Evolutionary conservation across 129 eudicot species (phyloP), one percentile per base, ranked within the genome.

Genomic region (Lonicera japonica): DNA sequence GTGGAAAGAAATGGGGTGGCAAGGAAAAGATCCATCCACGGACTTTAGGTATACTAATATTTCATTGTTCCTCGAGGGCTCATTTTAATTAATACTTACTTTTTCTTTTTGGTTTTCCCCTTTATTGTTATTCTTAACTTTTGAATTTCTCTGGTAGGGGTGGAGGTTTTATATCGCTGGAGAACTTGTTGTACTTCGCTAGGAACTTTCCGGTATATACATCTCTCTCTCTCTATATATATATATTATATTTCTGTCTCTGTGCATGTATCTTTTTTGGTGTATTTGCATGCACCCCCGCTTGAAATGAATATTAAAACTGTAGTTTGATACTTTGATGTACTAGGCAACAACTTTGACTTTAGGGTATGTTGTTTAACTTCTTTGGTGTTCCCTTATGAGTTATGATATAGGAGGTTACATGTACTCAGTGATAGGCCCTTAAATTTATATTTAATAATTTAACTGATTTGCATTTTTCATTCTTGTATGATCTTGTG

Each of bases 1-100:
- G 70, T 92, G 99, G 99, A 92, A 92, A 73, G 99, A 92, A 69
- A 92, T 92, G 99, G 99, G 99, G 39, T 92, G 99, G 99, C 99
- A 92, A 73, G 99, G 99, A 62, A 92, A 92, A 82, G 99, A 92
- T 75, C 99, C 99, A 69, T 92, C 99, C 45, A 87, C 99, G 17
- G 99, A 92, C 75, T 92, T 92, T 76, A 70, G 99, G 99, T 87
- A 82, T 40, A 29, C 47, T 39, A 34, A 20, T 50, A 3, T 61
- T 21, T 36, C 54, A 4, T 25, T 48, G 51, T 73, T 45, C 41
- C 59, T 20, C 51, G 15, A 25, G 61, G 41, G 34, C n/a, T 29
- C 22, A 19, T 24, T 61, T 18, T 18, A 46, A 57, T 39, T 21
- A 56, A 24, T 59, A 48, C 18, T 19, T 16, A 14, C 54, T 45